Evolutionary conservation across 2,329 filamentous ascomycete species (phyloP).

Genomic region (Xylariaceae sp.): DNA sequence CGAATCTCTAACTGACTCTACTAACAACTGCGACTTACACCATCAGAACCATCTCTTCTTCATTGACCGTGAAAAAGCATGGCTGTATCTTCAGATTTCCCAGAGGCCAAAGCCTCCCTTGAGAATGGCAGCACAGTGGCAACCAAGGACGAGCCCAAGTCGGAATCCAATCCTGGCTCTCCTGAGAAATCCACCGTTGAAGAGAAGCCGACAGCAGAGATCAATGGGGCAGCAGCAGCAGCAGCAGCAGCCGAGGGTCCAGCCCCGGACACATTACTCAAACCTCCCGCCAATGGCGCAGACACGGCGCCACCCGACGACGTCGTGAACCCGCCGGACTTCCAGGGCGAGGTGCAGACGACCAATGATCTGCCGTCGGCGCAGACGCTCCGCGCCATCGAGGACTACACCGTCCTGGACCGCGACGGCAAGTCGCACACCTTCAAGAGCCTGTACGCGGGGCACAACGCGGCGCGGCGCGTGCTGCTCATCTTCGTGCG

Average conservation of each 20-base stretch:
- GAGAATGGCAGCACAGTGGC: too few relatives aligned
- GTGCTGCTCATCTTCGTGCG: slow-evolving; percentile 68
- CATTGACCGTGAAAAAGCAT: neutral
- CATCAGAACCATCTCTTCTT: neutral
- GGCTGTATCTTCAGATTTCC: neutral
- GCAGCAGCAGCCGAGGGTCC: too few relatives aligned
- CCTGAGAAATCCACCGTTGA: too few relatives aligned
- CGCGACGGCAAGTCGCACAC: slow-evolving; percentile 48
- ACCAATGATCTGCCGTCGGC: slow-evolving; percentile 47
- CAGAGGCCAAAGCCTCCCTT: neutral
- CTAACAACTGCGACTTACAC: neutral
- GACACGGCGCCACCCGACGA: slow-evolving; percentile 1
- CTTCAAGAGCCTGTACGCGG: slow-evolving; percentile 57
- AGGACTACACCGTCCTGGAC: slow-evolving; percentile 53
- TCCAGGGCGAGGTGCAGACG: slow-evolving; percentile 47
- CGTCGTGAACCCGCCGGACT: slow-evolving; percentile 39
- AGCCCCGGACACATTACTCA: neutral
- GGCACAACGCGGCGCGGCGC: slow-evolving; percentile 43
- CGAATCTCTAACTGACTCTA: neutral
- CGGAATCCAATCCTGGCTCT: too few relatives aligned
- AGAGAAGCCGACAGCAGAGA: neutral
- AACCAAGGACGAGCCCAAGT: neutral
- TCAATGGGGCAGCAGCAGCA: too few relatives aligned
- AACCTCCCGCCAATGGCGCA: neutral
- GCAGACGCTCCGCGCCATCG: slow-evolving; percentile 42